Evolutionary conservation across 1,284 basidiomycete genomes (phyloP).

Genomic region (Peniophora sp.): DNA sequence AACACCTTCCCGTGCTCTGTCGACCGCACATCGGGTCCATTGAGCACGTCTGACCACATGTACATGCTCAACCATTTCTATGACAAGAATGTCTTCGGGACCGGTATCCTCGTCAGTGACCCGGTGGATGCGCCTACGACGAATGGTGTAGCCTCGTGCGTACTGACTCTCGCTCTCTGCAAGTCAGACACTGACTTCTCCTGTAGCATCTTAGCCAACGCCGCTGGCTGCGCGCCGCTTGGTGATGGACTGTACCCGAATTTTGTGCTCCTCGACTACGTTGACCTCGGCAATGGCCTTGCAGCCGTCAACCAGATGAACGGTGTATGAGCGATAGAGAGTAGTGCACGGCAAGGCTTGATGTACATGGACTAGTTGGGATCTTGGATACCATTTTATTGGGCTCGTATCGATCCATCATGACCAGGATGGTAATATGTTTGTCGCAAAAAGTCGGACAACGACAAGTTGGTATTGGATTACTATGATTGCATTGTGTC

Average conservation of each 20-base stretch:
- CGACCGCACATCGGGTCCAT: conserved; percentile 49
- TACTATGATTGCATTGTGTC: no score
- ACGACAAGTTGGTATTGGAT: no score
- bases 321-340: conserved; percentile 23
- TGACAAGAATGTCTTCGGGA: conserved; percentile 29
- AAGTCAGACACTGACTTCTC: background rate
- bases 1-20: conserved; percentile 63
- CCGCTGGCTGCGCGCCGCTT: conserved; percentile 34
- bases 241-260: conserved; percentile 35
- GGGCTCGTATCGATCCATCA: no score
- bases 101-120: conserved; percentile 33
- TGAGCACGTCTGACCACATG: conserved; percentile 40
- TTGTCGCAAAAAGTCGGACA: no score
- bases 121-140: conserved; percentile 30
- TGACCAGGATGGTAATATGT: no score
- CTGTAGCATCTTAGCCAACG: conserved; percentile 35
- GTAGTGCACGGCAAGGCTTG: no score
- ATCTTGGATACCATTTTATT: no score
- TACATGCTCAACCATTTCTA: conserved; percentile 54
- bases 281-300: conserved; percentile 35
- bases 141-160: conserved; percentile 35
- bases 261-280: conserved; percentile 45
- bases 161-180: conserved; percentile 5
- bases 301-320: conserved; percentile 36
- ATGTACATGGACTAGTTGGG: no score